Evolutionary conservation across 2,329 filamentous ascomycete genomes (phyloP), one percentile per base, ranked within the genome.

Genomic region (Fusarium sp.): DNA sequence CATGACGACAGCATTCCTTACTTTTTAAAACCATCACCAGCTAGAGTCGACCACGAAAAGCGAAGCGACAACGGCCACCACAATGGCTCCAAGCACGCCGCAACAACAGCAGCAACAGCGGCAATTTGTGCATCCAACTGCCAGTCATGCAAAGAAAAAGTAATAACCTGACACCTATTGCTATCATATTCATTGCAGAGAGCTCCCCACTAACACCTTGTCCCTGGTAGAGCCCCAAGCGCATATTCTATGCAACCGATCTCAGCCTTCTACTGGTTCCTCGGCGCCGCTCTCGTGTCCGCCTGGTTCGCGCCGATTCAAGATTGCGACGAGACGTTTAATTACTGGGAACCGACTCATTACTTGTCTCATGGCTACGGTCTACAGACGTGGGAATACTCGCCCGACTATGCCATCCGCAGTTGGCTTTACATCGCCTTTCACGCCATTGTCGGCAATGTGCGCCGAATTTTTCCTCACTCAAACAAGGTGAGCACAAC

Each of bases 291-390:
- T 75, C 70, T 91, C 19, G 74, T 95, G 22, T 92, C 95, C 8
- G 96, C 95, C 13, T 75, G 91, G 32, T 95, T 90, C 77, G 90
- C 94, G 3, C 96, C 96, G 0, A 97, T 99, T 69, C 94, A 97
- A 78, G 96, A 99, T 79, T 99, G 96, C 77, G 96, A 99, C 74
- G 96, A 99, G 82, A 95, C 95, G 13, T 99, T 97, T 86, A 99
- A 99, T 79, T 99, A 97, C 83, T 99, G 95, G 94, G 96, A 99
- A 75, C 95, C 96, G 0, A 89, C 94, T 0, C 96, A 99, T 79
- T 99, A 97, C 79, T 86, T 99, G 28, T 91, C 89, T 61, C 94
- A 97, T 82, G 92, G 93, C 73, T 95, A 97, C 75, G 96, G 95
- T 39, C 84, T 97, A 50, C 94, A 99, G 82, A 99, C 96, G 2